Conservation (phyloP, 805 yeast species). For the Diddensiella transvaalensis region DNA sequence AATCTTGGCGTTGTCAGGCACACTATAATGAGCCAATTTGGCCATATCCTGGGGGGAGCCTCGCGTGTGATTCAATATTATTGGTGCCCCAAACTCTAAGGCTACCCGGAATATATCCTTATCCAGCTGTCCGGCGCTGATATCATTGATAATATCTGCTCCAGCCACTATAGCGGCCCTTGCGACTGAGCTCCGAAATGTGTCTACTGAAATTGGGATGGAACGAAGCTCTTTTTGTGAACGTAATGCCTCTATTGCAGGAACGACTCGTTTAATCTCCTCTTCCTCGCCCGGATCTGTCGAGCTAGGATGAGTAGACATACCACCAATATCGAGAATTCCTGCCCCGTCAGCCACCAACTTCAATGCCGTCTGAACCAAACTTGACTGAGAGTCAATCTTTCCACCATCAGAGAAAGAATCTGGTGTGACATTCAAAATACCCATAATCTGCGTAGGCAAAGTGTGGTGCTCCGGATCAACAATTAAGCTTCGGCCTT, state of each 20-base stretch:
- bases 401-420: slow-evolving; percentile 90
- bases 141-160: slow-evolving; percentile 89
- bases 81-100: slow-evolving; percentile 64
- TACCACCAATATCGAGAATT: slow-evolving; percentile 90
- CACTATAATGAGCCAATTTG: slow-evolving; percentile 50
- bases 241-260: slow-evolving; percentile 63
- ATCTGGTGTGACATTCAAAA: slow-evolving; percentile 88
- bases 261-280: slow-evolving; percentile 68
- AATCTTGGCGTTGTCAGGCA: slow-evolving; percentile 26
- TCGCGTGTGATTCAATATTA: slow-evolving; percentile 78
- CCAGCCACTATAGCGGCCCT: slow-evolving; percentile 64
- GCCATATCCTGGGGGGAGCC: slow-evolving; percentile 79
- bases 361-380: slow-evolving; percentile 44
- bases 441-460: slow-evolving; percentile 77
- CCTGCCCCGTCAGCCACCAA: slow-evolving; percentile 61
- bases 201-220: slow-evolving; percentile 75
- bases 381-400: slow-evolving; percentile 37
- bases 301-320: slow-evolving; percentile 88
- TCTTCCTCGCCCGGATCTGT: slow-evolving; percentile 55
- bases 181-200: slow-evolving; percentile 78
- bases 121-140: slow-evolving; percentile 77
- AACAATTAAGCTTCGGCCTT: slow-evolving; percentile 34
- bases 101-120: slow-evolving; percentile 61
- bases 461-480: slow-evolving; percentile 44
- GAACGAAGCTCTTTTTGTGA: slow-evolving; percentile 36